Evolutionary conservation across 768 basidiomycete genomes (phyloP).

Genomic region (Leccinum subtestaceum): DNA sequence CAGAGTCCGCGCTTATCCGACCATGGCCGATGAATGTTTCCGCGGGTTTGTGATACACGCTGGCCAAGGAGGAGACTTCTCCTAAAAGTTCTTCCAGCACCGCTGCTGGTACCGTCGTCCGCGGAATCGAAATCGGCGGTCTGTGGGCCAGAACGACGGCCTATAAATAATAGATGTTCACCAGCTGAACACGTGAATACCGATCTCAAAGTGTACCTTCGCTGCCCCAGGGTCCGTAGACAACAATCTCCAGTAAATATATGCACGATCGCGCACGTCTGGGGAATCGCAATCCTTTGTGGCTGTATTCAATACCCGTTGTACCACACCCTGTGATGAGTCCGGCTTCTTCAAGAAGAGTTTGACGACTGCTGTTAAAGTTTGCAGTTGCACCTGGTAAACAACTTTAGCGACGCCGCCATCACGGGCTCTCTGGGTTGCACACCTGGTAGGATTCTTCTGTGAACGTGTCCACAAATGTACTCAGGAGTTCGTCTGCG

Average conservation of each 20-base stretch:
- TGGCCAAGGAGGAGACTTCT: slow-evolving; percentile 86
- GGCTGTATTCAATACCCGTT: slow-evolving; percentile 87
- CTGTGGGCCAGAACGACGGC: slow-evolving; percentile 86
- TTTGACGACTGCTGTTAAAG: slow-evolving; percentile 94
- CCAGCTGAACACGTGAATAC: neutral
- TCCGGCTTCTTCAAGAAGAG: slow-evolving; percentile 95
- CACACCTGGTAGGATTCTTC: slow-evolving; percentile 88
- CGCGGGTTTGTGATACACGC: slow-evolving; percentile 96
- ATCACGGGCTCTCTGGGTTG: neutral
- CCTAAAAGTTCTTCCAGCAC: slow-evolving; percentile 88
- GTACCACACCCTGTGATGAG: slow-evolving; percentile 86
- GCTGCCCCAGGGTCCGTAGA: slow-evolving; percentile 77
- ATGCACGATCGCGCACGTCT: slow-evolving; percentile 94
- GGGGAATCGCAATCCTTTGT: slow-evolving; percentile 97
- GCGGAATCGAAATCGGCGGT: slow-evolving; percentile 91
- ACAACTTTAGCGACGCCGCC: neutral
- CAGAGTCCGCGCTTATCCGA: slow-evolving; percentile 77
- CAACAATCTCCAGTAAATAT: slow-evolving; percentile 95
- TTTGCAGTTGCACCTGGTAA: slow-evolving; percentile 66
- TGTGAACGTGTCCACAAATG: slow-evolving; percentile 88
- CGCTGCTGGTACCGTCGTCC: slow-evolving; percentile 84
- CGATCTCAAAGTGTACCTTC: neutral
- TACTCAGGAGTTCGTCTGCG: slow-evolving; percentile 85
- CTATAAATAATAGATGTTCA: slow-evolving; percentile 33
- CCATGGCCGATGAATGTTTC: slow-evolving; percentile 95